These are phyloP conservation scores for Cryptomeria japonica DNA, from an alignment of 75 land plant genomes.

Conservation along the genomic window DNA sequence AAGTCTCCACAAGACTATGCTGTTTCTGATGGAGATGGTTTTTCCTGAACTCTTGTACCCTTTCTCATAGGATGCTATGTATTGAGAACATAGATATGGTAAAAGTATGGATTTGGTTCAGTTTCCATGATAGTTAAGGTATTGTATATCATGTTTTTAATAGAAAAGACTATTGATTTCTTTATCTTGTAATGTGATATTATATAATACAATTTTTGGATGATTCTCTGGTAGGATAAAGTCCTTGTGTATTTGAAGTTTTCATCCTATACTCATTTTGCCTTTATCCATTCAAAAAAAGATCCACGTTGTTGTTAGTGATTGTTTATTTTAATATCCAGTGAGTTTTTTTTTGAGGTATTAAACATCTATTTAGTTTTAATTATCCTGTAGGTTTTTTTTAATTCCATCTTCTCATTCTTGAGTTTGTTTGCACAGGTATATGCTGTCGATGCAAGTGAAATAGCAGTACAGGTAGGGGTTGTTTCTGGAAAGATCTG, in stretches of 20 bases:
- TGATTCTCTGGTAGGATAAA: neutral
- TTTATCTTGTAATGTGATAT: neutral
- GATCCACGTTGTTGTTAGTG: neutral
- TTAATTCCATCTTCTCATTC: neutral
- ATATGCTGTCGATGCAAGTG: slow-evolving; percentile 98
- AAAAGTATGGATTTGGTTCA: too few relatives aligned
- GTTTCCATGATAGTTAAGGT: too few relatives aligned
- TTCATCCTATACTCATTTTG: neutral
- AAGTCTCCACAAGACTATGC: too few relatives aligned
- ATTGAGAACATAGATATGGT: too few relatives aligned
- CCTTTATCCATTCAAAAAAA: neutral
- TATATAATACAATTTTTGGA: neutral
- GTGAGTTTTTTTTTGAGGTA: neutral
- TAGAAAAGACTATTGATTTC: neutral
- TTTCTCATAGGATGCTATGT: too few relatives aligned
- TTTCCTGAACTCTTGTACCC: too few relatives aligned
- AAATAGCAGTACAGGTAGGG: slow-evolving; percentile 91
- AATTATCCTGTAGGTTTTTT: neutral
- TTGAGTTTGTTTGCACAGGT: slow-evolving; percentile 53
- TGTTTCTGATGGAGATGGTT: too few relatives aligned
- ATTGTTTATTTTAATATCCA: neutral
- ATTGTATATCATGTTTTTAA: too few relatives aligned
- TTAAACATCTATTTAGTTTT: neutral
- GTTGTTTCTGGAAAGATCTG: neutral
- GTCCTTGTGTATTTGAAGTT: neutral